phyloP scores from a whole-genome alignment of 2,329 filamentous ascomycete species.

The Aspergillus fructus region DNA sequence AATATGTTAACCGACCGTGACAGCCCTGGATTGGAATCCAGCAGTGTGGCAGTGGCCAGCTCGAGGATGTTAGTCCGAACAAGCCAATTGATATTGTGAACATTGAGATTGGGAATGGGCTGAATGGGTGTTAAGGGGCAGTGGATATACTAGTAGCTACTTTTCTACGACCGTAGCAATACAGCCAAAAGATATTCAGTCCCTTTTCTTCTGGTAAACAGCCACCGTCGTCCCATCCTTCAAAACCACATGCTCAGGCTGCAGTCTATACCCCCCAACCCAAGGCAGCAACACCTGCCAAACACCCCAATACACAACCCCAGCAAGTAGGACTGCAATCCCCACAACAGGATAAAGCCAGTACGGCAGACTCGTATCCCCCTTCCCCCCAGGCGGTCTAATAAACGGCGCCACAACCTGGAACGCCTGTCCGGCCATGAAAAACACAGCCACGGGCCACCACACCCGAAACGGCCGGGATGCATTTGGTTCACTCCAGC shows the following conservation, averaged over 20 bases:
- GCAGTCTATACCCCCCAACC: background rate
- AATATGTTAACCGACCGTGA: too few relatives aligned
- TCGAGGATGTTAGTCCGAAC: too few relatives aligned
- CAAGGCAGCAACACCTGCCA: background rate
- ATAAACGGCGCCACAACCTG: slow-evolving; percentile 8
- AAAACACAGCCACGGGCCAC: slow-evolving; percentile 1
- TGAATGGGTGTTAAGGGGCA: too few relatives aligned
- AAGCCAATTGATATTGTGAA: too few relatives aligned
- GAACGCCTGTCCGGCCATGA: slow-evolving; percentile 4
- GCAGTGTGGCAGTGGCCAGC: too few relatives aligned
- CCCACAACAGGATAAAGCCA: slow-evolving; percentile 1
- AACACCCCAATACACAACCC: background rate
- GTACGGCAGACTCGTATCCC: slow-evolving; percentile 3
- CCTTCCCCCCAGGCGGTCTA: background rate
- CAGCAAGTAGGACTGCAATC: background rate
- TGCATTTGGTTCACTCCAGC: background rate
- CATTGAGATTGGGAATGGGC: too few relatives aligned
- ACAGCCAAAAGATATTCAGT: too few relatives aligned
- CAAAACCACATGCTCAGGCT: slow-evolving; percentile 1
- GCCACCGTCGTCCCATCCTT: slow-evolving; percentile 4
- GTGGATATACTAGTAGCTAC: too few relatives aligned
- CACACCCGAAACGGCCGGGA: background rate
- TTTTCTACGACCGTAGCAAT: too few relatives aligned
- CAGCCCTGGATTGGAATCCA: too few relatives aligned
- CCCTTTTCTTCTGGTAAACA: background rate